Evolutionary conservation across 2,329 filamentous ascomycete species (phyloP), one percentile per base, ranked within the genome.

Genomic region (Cladophialophora exuberans): DNA sequence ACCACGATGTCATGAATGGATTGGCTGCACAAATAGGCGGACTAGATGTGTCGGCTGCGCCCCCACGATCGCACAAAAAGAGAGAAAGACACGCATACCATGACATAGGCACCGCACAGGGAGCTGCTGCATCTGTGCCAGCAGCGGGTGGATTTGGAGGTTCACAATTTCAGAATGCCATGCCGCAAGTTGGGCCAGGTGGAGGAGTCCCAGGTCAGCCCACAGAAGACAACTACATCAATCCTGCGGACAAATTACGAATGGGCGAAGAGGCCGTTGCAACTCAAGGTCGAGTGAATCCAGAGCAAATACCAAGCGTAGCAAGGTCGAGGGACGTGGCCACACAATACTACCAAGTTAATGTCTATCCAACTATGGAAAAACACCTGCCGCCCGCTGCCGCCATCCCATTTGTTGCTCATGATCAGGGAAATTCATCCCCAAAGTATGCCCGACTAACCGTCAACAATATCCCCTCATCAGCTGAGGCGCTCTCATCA

Each of bases 61-160:
- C 71, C 56, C 71, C 71, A 61, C 75, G 84, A 70, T 63, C 71
- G 31, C 72, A 76, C 46, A 88, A 92, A 80, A 97, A 96, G 84
- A 97, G 96, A 81, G 88, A 97, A 70, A 84, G 90, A 56, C 93
- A 97, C 74, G 93, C 92, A 61, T 89, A 96, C 72, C 93, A 97
- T 72, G 87, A 84, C 33, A 83, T 97, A 49, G 90, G 79, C 4
- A 84, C 85, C 45, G 63, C 69, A 36, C 42, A 56, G 11, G 35
- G 44, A 4, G 30, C 33, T 11, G 44, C 49, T n/a, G 45, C 23
- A 25, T n/a, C n/a, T n/a, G n/a, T n/a, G n/a, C 42, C 33, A 22
- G 20, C 45, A 17, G 15, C 47, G 7, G 46, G 45, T 11, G 18
- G 38, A 18, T 31, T 46, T 15, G 54, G 52, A 28, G 38, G 44